Base-by-base conservation (phyloP, 495 filamentous ascomycete species). In the Daldinia concentrica region DNA sequence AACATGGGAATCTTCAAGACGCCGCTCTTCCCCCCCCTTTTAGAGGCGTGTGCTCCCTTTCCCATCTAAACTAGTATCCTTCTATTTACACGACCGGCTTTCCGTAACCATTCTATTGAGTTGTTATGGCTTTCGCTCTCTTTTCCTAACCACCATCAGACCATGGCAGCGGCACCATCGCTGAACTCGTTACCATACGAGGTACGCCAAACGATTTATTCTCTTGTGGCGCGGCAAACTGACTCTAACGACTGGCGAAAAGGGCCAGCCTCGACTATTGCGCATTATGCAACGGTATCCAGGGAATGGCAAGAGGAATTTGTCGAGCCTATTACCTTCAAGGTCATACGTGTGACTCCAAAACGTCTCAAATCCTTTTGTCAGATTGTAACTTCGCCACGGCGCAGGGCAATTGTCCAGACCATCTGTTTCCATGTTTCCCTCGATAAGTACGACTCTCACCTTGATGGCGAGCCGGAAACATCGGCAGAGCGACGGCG, bases 161-260 rank as follows among this genome's bases (percentile, higher is more conserved):
- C 27, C 50, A 72, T 72, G 69, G 58, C 69, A 22, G 63, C 27
- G 14, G 34, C n/a, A n/a, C 41, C 58, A 4, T 72, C 69, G 24
- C 48, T 72, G 26, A 63, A 67, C 69, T 72, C 69, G 63, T 72
- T 72, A 45, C 69, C 69, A 32, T 72, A 72, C 69, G 69, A 72
- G 69, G 59, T 72, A 72, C 69, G 69, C 69, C 69, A 67, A 19
- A 66, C 54, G 24, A 72, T 72, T 7, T 66, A 72, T 51, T 67
- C 69, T 12, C 69, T 72, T 19, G 24, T 72, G 34, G 63, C 51
- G 15, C 69, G 52, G 36, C 69, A 66, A 36, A 72, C 63, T 67
- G 34, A 72, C 64, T 63, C 58, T 54, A 9, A 55, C 22, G 26
- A 24, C 32, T 54, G 63, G 52, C 9, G 22, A 32, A 55, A 59